phyloP scores from a whole-genome alignment of 2,329 filamentous ascomycete genomes.

The Whalleya microplaca region DNA sequence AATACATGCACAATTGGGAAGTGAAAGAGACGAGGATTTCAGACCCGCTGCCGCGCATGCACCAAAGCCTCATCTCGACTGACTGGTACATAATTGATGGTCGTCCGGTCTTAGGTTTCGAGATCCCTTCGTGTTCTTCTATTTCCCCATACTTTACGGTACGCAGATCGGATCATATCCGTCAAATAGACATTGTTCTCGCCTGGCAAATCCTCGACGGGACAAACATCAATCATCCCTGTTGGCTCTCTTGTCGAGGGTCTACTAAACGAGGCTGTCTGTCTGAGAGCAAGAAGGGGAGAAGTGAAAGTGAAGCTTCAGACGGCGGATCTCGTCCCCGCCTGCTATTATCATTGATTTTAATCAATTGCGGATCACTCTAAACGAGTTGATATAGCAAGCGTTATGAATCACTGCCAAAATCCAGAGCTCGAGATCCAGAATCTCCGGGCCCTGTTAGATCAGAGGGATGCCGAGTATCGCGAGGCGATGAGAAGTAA shows the following conservation, averaged over 20 bases:
- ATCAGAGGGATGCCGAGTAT: slow-evolving; percentile 22
- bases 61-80: slow-evolving; percentile 39
- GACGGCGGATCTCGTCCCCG: slow-evolving; percentile 17
- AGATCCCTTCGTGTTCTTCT: slow-evolving; percentile 26
- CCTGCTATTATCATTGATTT: slow-evolving; percentile 15
- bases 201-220: slow-evolving; percentile 20
- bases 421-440: slow-evolving; percentile 34
- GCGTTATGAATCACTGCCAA: slow-evolving; percentile 31
- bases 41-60: slow-evolving; percentile 36
- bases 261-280: slow-evolving; percentile 25
- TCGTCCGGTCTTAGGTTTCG: slow-evolving; percentile 27
- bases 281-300: slow-evolving; percentile 21
- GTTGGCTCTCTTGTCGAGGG: slow-evolving; percentile 21
- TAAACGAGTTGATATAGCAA: slow-evolving; percentile 19
- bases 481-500: slow-evolving; percentile 28
- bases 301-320: slow-evolving; percentile 4
- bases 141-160: slow-evolving; percentile 24
- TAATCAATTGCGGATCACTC: slow-evolving; percentile 18
- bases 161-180: slow-evolving; percentile 24
- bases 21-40: slow-evolving; percentile 30
- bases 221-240: slow-evolving; percentile 26
- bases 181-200: slow-evolving; percentile 25
- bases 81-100: slow-evolving; percentile 38
- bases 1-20: slow-evolving; percentile 29
- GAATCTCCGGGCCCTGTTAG: slow-evolving; percentile 30